Percentiles rank a stretch among this genome's conserved stretches.
phyloP scores from a whole-genome alignment of 2,329 filamentous ascomycete species.

The Clonostachys rhizophaga region DNA sequence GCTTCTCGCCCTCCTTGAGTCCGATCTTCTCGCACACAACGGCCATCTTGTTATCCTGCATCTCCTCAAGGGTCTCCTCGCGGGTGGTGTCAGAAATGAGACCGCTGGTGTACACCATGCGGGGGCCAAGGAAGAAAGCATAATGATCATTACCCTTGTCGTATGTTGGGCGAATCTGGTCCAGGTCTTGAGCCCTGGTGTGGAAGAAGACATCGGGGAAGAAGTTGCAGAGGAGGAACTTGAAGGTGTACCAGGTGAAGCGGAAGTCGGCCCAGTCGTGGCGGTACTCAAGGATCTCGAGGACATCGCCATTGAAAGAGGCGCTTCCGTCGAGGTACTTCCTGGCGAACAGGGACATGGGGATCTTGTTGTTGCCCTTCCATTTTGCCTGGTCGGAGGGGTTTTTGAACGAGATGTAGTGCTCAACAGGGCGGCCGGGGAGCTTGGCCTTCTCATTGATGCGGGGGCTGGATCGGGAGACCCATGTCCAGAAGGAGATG shows the following conservation, averaged over 20 bases:
- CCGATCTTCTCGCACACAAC: constrained; percentile 95
- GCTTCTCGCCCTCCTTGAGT: constrained; percentile 71
- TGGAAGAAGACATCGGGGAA: constrained; percentile 90
- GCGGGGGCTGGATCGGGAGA: constrained; percentile 78
- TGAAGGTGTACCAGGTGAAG: constrained; percentile 86
- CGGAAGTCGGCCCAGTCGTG: constrained; percentile 96
- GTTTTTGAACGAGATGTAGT: constrained; percentile 82
- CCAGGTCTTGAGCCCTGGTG: constrained; percentile 74
- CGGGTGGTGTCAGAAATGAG: constrained; percentile 82
- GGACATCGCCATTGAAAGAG: constrained; percentile 88
- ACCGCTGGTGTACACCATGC: constrained; percentile 98
- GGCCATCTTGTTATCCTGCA: constrained; percentile 96
- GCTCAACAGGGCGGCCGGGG: constrained; percentile 81
- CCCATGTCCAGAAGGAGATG: constrained; percentile 73
- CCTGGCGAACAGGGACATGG: constrained; percentile 92
- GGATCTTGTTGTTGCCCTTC: constrained; percentile 73
- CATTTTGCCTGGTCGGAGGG: constrained; percentile 58
- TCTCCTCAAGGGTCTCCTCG: constrained; percentile 89
- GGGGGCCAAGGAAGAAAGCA: constrained; percentile 94
- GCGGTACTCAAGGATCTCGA: constrained; percentile 87
- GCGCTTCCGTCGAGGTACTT: constrained; percentile 97
- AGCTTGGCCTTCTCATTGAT: constrained; percentile 88
- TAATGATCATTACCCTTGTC: constrained; percentile 98
- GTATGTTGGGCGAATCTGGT: constrained; percentile 96
- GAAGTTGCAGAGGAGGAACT: constrained; percentile 75